phyloP scores from a whole-genome alignment of 495 filamentous ascomycete species.

The Venustampulla echinocandica region DNA sequence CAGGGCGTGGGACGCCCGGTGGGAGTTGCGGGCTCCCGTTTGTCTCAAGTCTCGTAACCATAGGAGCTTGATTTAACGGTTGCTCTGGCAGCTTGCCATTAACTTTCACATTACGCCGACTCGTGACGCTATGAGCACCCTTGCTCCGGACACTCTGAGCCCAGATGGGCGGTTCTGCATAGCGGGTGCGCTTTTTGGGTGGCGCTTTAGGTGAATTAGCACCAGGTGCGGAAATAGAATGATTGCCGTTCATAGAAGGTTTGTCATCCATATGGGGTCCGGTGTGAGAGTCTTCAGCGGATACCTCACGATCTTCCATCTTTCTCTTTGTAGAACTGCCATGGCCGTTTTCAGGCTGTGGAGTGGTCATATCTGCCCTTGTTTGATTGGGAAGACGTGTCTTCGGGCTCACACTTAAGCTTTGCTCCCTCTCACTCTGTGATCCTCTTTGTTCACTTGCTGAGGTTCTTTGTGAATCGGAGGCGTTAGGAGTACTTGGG shows the following conservation, averaged over 20 bases:
- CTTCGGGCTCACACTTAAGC: slow-evolving; percentile 57
- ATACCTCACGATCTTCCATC: slow-evolving; percentile 41
- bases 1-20: slow-evolving; percentile 11
- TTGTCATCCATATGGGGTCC: slow-evolving; percentile 34
- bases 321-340: slow-evolving; percentile 44
- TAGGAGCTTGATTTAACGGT: neutral
- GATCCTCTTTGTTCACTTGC: slow-evolving; percentile 31
- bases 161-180: slow-evolving; percentile 37
- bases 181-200: slow-evolving; percentile 30
- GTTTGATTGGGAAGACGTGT: slow-evolving; percentile 29
- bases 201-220: slow-evolving; percentile 26
- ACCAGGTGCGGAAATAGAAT: slow-evolving; percentile 18
- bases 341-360: slow-evolving; percentile 13
- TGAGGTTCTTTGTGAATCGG: slow-evolving; percentile 22
- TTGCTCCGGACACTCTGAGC: slow-evolving; percentile 24
- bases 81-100: slow-evolving; percentile 4
- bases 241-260: slow-evolving; percentile 29
- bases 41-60: slow-evolving; percentile 19
- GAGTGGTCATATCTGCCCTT: slow-evolving; percentile 6
- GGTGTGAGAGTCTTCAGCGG: slow-evolving; percentile 35
- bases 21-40: slow-evolving; percentile 16
- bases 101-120: slow-evolving; percentile 13
- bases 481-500: slow-evolving; percentile 33
- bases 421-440: slow-evolving; percentile 47
- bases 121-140: neutral